Conservation (phyloP, 305 asterid genomes). For the Lippia alba region DNA sequence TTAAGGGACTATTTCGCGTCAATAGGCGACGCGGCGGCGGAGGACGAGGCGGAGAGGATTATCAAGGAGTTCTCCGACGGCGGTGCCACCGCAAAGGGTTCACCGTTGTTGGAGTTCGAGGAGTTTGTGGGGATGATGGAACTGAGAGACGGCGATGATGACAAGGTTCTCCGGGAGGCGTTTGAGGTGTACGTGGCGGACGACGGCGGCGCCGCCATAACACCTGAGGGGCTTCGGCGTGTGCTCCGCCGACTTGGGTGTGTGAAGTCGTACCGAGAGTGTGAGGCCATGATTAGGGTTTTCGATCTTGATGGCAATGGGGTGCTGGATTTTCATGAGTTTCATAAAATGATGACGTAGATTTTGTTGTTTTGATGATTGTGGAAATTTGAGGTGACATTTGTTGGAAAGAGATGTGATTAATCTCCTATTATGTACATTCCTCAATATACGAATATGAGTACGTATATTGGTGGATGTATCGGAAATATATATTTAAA, state of each 20-base stretch:
- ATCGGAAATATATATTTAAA: no score
- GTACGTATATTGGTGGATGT: no score
- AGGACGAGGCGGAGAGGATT: slow-evolving; percentile 44
- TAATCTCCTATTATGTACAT: no score
- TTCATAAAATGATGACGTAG: slow-evolving; percentile 50
- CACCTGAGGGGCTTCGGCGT: slow-evolving; percentile 50
- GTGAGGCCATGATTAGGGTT: slow-evolving; percentile 48
- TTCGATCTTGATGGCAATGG: slow-evolving; percentile 61
- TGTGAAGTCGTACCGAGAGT: slow-evolving; percentile 42
- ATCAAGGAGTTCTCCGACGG: slow-evolving; percentile 41
- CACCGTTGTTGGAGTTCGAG: slow-evolving; percentile 38
- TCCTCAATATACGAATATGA: no score
- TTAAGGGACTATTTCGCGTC: slow-evolving; percentile 40
- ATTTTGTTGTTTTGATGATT: not conserved
- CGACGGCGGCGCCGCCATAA: slow-evolving; percentile 48
- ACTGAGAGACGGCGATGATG: slow-evolving; percentile 31
- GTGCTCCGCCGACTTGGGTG: slow-evolving; percentile 49
- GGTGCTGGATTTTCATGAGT: slow-evolving; percentile 52
- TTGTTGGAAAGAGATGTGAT: no score
- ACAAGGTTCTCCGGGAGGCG: slow-evolving; percentile 40
- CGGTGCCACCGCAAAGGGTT: slow-evolving; percentile 26
- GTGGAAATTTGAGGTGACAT: not conserved
- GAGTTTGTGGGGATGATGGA: slow-evolving; percentile 48
- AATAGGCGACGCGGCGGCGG: slow-evolving; percentile 43
- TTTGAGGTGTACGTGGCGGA: slow-evolving; percentile 54